Evolutionary conservation across 768 basidiomycete species (phyloP).

Genomic region (Suillus ampliporus): DNA sequence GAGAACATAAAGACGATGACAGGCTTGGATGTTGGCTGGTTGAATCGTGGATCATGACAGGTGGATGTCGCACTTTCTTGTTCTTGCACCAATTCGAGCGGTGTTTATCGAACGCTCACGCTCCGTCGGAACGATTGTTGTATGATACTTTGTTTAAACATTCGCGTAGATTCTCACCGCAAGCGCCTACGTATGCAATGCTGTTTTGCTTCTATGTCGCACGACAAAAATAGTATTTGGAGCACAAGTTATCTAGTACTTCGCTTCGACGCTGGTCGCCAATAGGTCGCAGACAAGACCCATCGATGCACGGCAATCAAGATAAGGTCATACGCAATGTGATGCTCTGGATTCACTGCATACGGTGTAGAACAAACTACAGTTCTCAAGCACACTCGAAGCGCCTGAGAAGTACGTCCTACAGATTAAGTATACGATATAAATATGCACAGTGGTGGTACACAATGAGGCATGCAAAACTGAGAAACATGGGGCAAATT

Average conservation of each 20-base stretch:
- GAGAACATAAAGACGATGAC: slow-evolving; percentile 79
- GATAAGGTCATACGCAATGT: neutral
- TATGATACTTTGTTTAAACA: too few relatives aligned
- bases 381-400: neutral
- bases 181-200: neutral
- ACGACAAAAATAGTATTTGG: neutral
- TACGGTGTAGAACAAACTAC: neutral
- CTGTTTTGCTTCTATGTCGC: neutral
- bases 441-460: slow-evolving; percentile 6
- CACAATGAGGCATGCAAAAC: slow-evolving; percentile 4
- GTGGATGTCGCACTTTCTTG: neutral
- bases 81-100: neutral
- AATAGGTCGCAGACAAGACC: too few relatives aligned
- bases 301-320: neutral
- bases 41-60: slow-evolving; percentile 42
- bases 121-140: neutral
- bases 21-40: slow-evolving; percentile 83
- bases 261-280: neutral
- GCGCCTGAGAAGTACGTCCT: neutral
- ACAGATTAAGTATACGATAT: slow-evolving; percentile 10
- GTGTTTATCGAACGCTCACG: neutral
- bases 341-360: neutral
- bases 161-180: neutral
- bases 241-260: too few relatives aligned
- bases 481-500: slow-evolving; percentile 1